Percentiles rank a stretch among this genome's conserved stretches.
phyloP scores from a whole-genome alignment of 768 basidiomycete genomes.

The Galerina sulciceps region DNA sequence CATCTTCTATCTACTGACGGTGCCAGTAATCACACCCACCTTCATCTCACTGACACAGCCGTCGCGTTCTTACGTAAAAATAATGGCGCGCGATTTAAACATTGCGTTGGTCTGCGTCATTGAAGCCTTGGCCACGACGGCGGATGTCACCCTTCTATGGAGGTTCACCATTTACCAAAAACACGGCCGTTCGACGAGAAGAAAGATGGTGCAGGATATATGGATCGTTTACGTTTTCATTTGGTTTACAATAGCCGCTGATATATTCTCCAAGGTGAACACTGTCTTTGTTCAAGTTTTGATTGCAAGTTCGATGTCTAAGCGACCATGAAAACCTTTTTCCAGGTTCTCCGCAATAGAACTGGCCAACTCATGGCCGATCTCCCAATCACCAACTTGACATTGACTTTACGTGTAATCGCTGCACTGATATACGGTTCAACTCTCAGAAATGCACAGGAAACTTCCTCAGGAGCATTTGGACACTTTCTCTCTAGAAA shows the following conservation, averaged over 20 bases:
- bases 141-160: slow-evolving; percentile 6
- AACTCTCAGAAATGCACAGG: slow-evolving; percentile 11
- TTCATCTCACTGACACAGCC: slow-evolving; percentile 12
- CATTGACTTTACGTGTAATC: slow-evolving; percentile 13
- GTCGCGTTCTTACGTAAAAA: slow-evolving; percentile 9
- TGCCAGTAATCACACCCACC: slow-evolving; percentile 14
- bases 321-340: no score
- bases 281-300: neutral
- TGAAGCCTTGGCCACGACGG: slow-evolving; percentile 11
- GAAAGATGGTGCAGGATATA: slow-evolving; percentile 16
- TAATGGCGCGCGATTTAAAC: slow-evolving; percentile 13
- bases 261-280: slow-evolving; percentile 14
- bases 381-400: slow-evolving; percentile 12
- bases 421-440: slow-evolving; percentile 17
- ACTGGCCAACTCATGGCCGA: slow-evolving; percentile 9
- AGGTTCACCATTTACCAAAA: slow-evolving; percentile 11
- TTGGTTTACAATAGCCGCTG: slow-evolving; percentile 10
- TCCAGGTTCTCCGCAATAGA: slow-evolving; percentile 11
- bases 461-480: slow-evolving; percentile 6
- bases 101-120: slow-evolving; percentile 16
- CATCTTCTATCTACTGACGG: slow-evolving; percentile 11
- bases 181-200: slow-evolving; percentile 7
- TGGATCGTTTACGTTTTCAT: slow-evolving; percentile 16
- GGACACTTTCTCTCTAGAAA: slow-evolving; percentile 7
- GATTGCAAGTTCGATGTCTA: no score